Percentiles rank a stretch among this genome's conserved stretches.
phyloP scores from a whole-genome alignment of 768 basidiomycete genomes.

The Pulveroboletus ravenelii region DNA sequence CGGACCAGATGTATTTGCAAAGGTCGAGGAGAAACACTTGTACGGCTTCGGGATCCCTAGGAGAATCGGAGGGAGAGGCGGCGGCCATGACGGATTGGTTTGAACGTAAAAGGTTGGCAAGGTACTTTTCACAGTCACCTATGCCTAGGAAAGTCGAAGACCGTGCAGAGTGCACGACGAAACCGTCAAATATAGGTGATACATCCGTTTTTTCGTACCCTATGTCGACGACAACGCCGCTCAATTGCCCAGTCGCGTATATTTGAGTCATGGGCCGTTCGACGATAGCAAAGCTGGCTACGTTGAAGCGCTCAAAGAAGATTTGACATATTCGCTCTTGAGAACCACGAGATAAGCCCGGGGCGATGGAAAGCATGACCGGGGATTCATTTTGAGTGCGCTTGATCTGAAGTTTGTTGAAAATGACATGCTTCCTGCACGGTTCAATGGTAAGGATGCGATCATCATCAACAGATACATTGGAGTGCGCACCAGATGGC shows the following conservation, averaged over 20 bases:
- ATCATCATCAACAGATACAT: background rate
- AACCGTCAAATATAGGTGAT: slow-evolving; percentile 71
- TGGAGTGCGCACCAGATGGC: slow-evolving; percentile 69
- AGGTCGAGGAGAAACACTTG: slow-evolving; percentile 56
- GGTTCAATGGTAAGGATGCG: slow-evolving; percentile 4
- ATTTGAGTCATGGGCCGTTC: slow-evolving; percentile 83
- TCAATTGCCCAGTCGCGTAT: slow-evolving; percentile 68
- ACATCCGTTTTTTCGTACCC: slow-evolving; percentile 73
- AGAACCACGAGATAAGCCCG: slow-evolving; percentile 59
- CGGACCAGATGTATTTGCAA: slow-evolving; percentile 57
- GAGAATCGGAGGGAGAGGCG: slow-evolving; percentile 50
- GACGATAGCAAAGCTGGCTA: slow-evolving; percentile 73
- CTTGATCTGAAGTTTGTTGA: slow-evolving; percentile 66
- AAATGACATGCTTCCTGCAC: slow-evolving; percentile 79
- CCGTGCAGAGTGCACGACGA: slow-evolving; percentile 51
- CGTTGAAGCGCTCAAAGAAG: slow-evolving; percentile 92
- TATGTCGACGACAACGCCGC: slow-evolving; percentile 79
- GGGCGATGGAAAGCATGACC: slow-evolving; percentile 65
- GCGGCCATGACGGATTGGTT: slow-evolving; percentile 61
- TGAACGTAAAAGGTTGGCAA: slow-evolving; percentile 65
- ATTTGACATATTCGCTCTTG: slow-evolving; percentile 76
- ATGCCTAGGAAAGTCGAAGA: slow-evolving; percentile 62
- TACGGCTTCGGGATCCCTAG: slow-evolving; percentile 43
- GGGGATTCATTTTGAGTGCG: slow-evolving; percentile 87
- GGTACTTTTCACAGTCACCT: slow-evolving; percentile 67